Conservation (phyloP, 2,329 filamentous ascomycete species). For the Penicillium sp. region DNA sequence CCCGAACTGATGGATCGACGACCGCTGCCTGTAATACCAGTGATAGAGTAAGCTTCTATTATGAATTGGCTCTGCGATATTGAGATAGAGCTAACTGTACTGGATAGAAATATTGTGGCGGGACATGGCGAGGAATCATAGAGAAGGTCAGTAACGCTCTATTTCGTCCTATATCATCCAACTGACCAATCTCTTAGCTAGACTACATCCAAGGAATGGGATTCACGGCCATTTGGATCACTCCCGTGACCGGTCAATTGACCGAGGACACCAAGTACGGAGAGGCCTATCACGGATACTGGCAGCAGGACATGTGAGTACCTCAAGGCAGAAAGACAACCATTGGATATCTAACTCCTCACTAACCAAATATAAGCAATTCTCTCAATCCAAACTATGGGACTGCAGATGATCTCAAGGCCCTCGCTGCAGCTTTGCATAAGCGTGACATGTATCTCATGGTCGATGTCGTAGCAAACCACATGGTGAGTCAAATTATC, state of each 20-base stretch:
- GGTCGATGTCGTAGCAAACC: conserved; percentile 54
- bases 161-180: no score
- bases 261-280: conserved; percentile 37
- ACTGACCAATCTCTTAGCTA: conserved; percentile 29
- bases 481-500: conserved; percentile 12
- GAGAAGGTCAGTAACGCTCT: conserved; percentile 26
- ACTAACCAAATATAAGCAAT: conserved; percentile 31
- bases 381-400: conserved; percentile 60
- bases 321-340: neutral
- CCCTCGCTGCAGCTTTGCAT: conserved; percentile 56
- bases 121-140: conserved; percentile 48
- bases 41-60: conserved; percentile 17
- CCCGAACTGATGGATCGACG: conserved; percentile 40
- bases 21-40: conserved; percentile 32
- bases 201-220: conserved; percentile 52
- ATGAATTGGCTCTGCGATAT: neutral
- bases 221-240: conserved; percentile 52
- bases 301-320: conserved; percentile 48
- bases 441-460: conserved; percentile 59
- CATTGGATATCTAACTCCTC: neutral
- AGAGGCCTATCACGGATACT: conserved; percentile 51
- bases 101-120: conserved; percentile 39
- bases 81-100: neutral
- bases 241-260: conserved; percentile 44
- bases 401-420: conserved; percentile 57